Conservation (phyloP, 148 eudicot genomes). For the Rhododendron williamsianum region DNA sequence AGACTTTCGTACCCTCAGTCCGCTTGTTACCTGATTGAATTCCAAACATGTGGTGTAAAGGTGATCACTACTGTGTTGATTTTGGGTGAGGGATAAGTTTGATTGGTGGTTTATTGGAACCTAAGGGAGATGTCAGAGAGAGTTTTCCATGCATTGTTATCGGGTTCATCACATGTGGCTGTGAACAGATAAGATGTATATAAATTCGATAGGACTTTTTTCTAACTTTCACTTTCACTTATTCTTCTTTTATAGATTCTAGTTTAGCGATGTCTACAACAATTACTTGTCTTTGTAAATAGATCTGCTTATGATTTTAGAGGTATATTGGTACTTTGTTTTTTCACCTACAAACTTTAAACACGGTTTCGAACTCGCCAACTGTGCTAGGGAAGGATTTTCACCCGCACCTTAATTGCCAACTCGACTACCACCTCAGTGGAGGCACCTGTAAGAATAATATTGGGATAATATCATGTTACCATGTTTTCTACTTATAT, state of each 20-base stretch:
- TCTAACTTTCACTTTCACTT: not conserved
- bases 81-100: not conserved
- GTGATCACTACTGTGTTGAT: not conserved
- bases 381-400: no score
- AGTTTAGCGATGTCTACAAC: not conserved
- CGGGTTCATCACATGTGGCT: not conserved
- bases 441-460: no score
- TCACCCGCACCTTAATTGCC: no score
- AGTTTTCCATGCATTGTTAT: not conserved
- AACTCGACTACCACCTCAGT: no score
- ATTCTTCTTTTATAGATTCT: not conserved
- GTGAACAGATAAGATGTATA: not conserved
- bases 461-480: no score
- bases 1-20: not conserved
- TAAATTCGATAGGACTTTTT: not conserved
- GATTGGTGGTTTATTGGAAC: not conserved
- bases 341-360: not conserved
- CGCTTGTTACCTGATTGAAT: not conserved
- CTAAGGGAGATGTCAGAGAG: not conserved
- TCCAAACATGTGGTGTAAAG: not conserved
- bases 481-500: no score
- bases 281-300: not conserved
- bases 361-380: no score
- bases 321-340: not conserved
- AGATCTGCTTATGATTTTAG: no score